phyloP scores from a whole-genome alignment of 2,329 filamentous ascomycete genomes.

The Trichoderma breve region DNA sequence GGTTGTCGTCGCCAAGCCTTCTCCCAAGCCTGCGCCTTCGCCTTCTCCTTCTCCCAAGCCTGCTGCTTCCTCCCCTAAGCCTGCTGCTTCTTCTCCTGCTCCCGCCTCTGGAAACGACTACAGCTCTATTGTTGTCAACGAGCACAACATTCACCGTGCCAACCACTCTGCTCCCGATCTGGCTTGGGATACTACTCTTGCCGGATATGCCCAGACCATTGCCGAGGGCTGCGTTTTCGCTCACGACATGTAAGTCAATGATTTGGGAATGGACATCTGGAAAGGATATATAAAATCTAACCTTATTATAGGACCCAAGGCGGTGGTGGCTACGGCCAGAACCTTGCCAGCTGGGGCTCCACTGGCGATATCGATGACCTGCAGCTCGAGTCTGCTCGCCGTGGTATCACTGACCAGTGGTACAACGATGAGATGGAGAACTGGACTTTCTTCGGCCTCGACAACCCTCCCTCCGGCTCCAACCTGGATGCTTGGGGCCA shows the following conservation, averaged over 20 bases:
- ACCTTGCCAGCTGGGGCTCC: constrained; percentile 69
- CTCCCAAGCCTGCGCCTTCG: background rate
- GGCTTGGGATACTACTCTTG: constrained; percentile 64
- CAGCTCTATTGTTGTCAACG: constrained; percentile 51
- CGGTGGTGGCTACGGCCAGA: constrained; percentile 76
- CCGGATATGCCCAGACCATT: constrained; percentile 59
- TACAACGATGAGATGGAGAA: constrained; percentile 74
- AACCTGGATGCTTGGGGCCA: constrained; percentile 65
- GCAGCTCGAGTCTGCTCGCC: constrained; percentile 56
- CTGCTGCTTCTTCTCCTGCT: constrained; percentile 14
- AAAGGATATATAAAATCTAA: background rate
- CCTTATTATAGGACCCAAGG: constrained; percentile 52
- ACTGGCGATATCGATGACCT: constrained; percentile 37
- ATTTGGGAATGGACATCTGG: background rate
- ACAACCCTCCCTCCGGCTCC: constrained; percentile 55
- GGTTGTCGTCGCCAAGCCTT: background rate
- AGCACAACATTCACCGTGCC: constrained; percentile 83
- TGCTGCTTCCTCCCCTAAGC: constrained; percentile 7
- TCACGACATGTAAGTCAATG: constrained; percentile 69
- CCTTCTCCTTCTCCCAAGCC: constrained; percentile 8
- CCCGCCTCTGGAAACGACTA: constrained; percentile 29
- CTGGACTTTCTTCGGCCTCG: constrained; percentile 59
- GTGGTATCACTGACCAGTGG: constrained; percentile 78
- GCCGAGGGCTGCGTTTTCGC: constrained; percentile 68
- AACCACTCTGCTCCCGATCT: constrained; percentile 73